Conservation (phyloP, 495 filamentous ascomycete species). For the Tuber borchii region DNA sequence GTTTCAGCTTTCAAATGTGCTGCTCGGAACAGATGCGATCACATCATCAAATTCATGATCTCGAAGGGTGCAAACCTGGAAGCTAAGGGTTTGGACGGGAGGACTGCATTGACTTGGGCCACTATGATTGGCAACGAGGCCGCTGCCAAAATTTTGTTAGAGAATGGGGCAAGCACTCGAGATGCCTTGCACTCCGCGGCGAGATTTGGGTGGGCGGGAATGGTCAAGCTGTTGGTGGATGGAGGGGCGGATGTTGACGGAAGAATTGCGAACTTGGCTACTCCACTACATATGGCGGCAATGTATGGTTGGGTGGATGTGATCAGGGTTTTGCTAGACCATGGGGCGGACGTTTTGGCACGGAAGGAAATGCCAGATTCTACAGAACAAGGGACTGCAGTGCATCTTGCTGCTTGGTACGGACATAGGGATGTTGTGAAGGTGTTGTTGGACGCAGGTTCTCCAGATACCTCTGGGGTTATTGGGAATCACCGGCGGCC, state of each 20-base stretch:
- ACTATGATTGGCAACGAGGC: background rate
- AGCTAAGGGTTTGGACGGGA: background rate
- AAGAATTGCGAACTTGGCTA: background rate
- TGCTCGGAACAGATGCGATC: background rate
- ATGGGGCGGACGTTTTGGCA: slow-evolving; percentile 16
- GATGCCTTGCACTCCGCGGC: background rate
- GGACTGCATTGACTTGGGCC: background rate
- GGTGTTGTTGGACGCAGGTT: slow-evolving; percentile 1
- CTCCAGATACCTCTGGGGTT: background rate
- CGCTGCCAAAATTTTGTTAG: background rate
- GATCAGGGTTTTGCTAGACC: slow-evolving; percentile 17
- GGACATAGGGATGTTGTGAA: slow-evolving; percentile 1
- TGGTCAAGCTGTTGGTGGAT: slow-evolving; percentile 13
- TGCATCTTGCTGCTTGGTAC: slow-evolving; percentile 1
- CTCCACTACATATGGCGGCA: slow-evolving; percentile 21
- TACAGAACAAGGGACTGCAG: background rate
- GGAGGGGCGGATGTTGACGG: slow-evolving; percentile 8
- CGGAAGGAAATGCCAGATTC: background rate
- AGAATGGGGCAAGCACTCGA: slow-evolving; percentile 7
- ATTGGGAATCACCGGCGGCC: background rate
- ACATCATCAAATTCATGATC: slow-evolving; percentile 1
- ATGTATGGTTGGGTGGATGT: slow-evolving; percentile 14
- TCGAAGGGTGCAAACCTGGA: slow-evolving; percentile 3
- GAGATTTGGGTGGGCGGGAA: slow-evolving; percentile 5
- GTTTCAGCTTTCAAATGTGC: slow-evolving; percentile 3